A percentile compares a stretch with the other conserved stretches of the same genome.
Evolutionary conservation across 1,284 basidiomycete genomes (phyloP).

Genomic region (Ceratobasidium theobromae): DNA sequence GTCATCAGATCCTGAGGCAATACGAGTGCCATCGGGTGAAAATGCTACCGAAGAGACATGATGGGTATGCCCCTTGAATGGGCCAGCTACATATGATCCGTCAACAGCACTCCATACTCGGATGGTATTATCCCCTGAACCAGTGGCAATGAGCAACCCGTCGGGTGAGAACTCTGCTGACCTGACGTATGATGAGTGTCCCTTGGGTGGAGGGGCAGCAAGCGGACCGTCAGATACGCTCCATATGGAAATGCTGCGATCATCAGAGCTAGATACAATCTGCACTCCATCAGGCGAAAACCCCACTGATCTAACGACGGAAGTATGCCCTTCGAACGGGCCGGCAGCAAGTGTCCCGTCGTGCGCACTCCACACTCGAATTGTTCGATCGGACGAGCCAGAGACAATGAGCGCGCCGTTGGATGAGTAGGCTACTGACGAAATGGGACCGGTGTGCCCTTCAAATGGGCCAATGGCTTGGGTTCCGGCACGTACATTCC

Average conservation of each 20-base stretch:
- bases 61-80: neutral
- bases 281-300: slow-evolving; percentile 27
- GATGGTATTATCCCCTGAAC: neutral
- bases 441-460: neutral
- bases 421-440: neutral
- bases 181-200: too few relatives aligned
- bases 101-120: too few relatives aligned
- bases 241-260: slow-evolving; percentile 28
- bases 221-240: neutral
- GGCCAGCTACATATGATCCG: too few relatives aligned
- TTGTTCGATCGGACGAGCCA: neutral
- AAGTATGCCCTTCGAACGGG: too few relatives aligned
- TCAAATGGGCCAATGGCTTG: neutral
- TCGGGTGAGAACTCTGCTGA: neutral
- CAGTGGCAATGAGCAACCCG: neutral
- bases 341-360: slow-evolving; percentile 1
- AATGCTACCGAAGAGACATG: neutral
- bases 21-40: neutral
- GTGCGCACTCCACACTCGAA: neutral
- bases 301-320: too few relatives aligned
- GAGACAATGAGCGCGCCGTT: neutral
- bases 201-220: neutral
- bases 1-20: neutral
- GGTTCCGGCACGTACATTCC: neutral
- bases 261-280: slow-evolving; percentile 24